These are phyloP conservation scores for Talaromyces pinophilus DNA, from an alignment of 2,329 filamentous ascomycete genomes.

Conservation along the genomic window DNA sequence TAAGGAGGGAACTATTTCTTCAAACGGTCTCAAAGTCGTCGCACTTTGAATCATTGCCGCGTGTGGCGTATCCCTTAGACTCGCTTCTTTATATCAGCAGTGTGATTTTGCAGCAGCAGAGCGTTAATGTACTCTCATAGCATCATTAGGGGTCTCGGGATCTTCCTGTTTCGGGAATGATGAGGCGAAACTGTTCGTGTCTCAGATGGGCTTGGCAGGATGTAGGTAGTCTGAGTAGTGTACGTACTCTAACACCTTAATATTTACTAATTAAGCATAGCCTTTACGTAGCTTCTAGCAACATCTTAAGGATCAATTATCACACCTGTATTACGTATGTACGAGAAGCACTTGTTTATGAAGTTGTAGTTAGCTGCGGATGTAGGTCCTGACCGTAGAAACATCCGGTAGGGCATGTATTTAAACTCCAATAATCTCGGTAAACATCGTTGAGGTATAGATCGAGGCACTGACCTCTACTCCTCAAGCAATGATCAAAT, in stretches of 20 bases:
- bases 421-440: no score
- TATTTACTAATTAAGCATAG: neutral
- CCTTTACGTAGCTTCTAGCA: neutral
- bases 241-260: no score
- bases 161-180: slow-evolving; percentile 12
- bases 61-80: neutral
- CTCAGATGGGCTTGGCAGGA: slow-evolving; percentile 5
- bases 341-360: neutral
- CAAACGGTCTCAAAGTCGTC: slow-evolving; percentile 7
- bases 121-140: neutral
- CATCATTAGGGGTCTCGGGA: slow-evolving; percentile 1
- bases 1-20: neutral
- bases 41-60: neutral
- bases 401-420: no score
- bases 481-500: neutral
- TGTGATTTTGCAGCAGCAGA: neutral
- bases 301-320: neutral
- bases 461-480: neutral
- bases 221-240: neutral
- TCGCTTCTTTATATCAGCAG: neutral
- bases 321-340: neutral
- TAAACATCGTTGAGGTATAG: neutral
- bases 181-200: slow-evolving; percentile 17
- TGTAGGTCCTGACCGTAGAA: neutral
- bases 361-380: neutral